Conservation (phyloP, 495 filamentous ascomycete genomes). For the Schizothecium vesticola region DNA sequence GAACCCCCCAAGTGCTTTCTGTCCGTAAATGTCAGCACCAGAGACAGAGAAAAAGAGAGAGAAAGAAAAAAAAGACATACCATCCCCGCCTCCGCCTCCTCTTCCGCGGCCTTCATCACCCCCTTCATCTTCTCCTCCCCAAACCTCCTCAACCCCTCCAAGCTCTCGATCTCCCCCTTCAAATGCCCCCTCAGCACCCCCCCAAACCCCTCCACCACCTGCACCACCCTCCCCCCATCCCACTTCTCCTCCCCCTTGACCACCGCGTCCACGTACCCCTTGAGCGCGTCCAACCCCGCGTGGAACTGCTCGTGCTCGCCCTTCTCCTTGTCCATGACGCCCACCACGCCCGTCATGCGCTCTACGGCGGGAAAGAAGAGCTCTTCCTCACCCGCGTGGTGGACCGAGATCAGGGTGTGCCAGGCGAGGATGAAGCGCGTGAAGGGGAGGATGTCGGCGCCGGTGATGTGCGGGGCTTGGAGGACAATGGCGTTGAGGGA, state of each 20-base stretch:
- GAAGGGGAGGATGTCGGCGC: constrained; percentile 33
- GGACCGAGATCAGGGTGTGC: constrained; percentile 30
- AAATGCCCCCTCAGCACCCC: constrained; percentile 34
- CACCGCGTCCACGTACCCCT: constrained; percentile 28
- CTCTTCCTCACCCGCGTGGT: constrained; percentile 42
- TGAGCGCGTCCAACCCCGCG: constrained; percentile 32
- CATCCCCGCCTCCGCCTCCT: constrained; percentile 28
- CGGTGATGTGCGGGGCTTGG: constrained; percentile 35
- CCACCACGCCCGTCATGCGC: constrained; percentile 30
- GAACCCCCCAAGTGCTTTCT: constrained; percentile 15
- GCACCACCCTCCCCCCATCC: constrained; percentile 30
- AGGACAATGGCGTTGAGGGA: constrained; percentile 48
- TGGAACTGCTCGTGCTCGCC: constrained; percentile 43
- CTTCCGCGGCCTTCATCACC: constrained; percentile 3
- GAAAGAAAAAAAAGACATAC: not conserved
- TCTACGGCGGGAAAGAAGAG: constrained; percentile 44
- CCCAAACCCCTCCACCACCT: constrained; percentile 41
- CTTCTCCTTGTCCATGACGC: constrained; percentile 41
- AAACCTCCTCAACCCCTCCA: constrained; percentile 26
- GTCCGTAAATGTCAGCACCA: not conserved
- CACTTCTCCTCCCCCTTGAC: constrained; percentile 21
- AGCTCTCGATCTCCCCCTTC: constrained; percentile 37
- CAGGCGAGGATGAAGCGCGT: constrained; percentile 31
- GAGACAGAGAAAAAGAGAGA: not conserved
- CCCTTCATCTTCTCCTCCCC: constrained; percentile 31